phyloP scores from a whole-genome alignment of 2,329 filamentous ascomycete genomes.

The Aspergillus japonicus region DNA sequence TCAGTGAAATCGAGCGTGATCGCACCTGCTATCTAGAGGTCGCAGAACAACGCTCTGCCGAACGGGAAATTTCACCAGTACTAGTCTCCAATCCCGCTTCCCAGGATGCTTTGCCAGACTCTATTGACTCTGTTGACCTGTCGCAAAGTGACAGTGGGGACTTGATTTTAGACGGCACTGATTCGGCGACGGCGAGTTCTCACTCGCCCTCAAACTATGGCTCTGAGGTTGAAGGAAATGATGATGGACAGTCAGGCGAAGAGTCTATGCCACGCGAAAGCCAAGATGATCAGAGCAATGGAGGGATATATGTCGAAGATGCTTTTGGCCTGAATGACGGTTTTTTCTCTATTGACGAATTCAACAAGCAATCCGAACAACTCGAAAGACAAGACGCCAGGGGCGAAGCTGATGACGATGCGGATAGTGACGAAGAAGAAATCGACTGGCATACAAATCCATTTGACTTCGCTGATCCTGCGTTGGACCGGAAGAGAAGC shows the following conservation, averaged over 20 bases:
- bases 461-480: slow-evolving; percentile 42
- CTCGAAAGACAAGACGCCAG: slow-evolving; percentile 81
- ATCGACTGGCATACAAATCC: slow-evolving; percentile 88
- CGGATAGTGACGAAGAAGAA: slow-evolving; percentile 73
- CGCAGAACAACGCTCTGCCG: slow-evolving; percentile 11
- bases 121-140: slow-evolving; percentile 15
- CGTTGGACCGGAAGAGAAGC: slow-evolving; percentile 10
- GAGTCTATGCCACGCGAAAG: slow-evolving; percentile 24
- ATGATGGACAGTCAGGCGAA: slow-evolving; percentile 13
- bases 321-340: slow-evolving; percentile 88
- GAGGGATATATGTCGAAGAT: slow-evolving; percentile 65
- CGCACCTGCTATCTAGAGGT: slow-evolving; percentile 37
- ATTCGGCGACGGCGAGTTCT: not conserved
- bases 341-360: slow-evolving; percentile 96
- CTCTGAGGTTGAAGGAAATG: slow-evolving; percentile 11
- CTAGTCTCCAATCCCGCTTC: slow-evolving; percentile 6
- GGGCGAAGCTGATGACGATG: slow-evolving; percentile 72
- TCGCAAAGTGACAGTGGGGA: slow-evolving; percentile 16
- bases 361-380: slow-evolving; percentile 90
- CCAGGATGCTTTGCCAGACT: slow-evolving; percentile 18
- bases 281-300: slow-evolving; percentile 32
- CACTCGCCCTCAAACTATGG: slow-evolving; percentile 12
- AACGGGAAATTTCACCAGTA: slow-evolving; percentile 2
- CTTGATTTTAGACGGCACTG: slow-evolving; percentile 15
- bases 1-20: slow-evolving; percentile 53